Conservation (phyloP, 2,329 filamentous ascomycete species). For the Neocucurbitaria cava region DNA sequence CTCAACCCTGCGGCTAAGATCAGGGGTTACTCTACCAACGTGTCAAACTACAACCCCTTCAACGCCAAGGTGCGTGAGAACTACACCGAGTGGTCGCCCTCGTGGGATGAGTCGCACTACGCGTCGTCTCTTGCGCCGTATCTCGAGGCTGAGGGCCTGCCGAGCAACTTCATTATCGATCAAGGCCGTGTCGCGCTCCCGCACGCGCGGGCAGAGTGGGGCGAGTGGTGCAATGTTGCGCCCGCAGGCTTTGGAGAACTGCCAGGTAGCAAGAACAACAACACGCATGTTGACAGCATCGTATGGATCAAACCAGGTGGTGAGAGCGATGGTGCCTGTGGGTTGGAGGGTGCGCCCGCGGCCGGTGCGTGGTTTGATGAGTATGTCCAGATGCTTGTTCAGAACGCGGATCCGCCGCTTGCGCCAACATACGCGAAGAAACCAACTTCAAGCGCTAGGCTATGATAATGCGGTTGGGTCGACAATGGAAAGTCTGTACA, state of each 20-base stretch:
- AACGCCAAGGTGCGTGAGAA: constrained; percentile 30
- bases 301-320: constrained; percentile 43
- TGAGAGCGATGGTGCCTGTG: constrained; percentile 36
- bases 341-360: constrained; percentile 31
- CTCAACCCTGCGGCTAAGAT: constrained; percentile 31
- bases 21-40: constrained; percentile 35
- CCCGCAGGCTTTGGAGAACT: constrained; percentile 30
- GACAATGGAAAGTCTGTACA: neutral
- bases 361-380: constrained; percentile 39
- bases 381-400: constrained; percentile 38
- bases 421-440: constrained; percentile 29
- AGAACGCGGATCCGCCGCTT: constrained; percentile 33
- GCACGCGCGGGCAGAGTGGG: constrained; percentile 33
- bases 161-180: constrained; percentile 37
- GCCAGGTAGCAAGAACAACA: constrained; percentile 26
- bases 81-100: constrained; percentile 33
- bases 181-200: constrained; percentile 34
- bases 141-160: constrained; percentile 33
- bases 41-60: constrained; percentile 39
- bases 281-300: constrained; percentile 35
- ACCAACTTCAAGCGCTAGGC: neutral
- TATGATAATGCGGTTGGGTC: too few relatives aligned
- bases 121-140: constrained; percentile 25
- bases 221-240: constrained; percentile 39
- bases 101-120: constrained; percentile 36